Conservation (phyloP, 2,329 filamentous ascomycete species). For the Arthrocladium fulminans region DNA sequence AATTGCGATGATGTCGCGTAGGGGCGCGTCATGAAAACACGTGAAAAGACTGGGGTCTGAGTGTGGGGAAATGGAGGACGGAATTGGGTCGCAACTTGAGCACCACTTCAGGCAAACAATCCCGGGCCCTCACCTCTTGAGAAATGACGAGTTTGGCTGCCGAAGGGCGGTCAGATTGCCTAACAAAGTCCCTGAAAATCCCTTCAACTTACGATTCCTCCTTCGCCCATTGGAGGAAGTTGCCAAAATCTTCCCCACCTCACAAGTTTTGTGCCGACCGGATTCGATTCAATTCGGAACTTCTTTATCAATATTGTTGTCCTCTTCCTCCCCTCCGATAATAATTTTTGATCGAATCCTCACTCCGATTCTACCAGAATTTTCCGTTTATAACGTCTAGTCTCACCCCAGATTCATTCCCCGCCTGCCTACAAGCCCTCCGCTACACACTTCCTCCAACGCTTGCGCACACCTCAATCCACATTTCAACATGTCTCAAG, state of each 20-base stretch:
- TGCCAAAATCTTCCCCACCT: not conserved
- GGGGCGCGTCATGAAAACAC: slow-evolving; percentile 6
- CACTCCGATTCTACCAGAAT: too few relatives aligned
- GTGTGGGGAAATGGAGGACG: not conserved
- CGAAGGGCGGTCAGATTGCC: slow-evolving; percentile 1
- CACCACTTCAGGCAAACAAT: not conserved
- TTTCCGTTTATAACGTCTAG: too few relatives aligned
- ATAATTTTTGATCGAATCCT: too few relatives aligned
- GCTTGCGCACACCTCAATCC: slow-evolving; percentile 9
- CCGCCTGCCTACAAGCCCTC: not conserved
- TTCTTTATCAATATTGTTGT: not conserved
- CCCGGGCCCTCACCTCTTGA: not conserved
- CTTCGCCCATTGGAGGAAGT: not conserved
- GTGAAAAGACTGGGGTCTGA: not conserved
- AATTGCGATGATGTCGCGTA: not conserved
- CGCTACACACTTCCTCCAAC: not conserved
- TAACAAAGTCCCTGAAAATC: slow-evolving; percentile 1
- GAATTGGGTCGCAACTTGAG: slow-evolving; percentile 5
- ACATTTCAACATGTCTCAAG: slow-evolving; percentile 40
- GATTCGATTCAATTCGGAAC: too few relatives aligned
- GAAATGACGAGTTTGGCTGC: not conserved
- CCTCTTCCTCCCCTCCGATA: not conserved
- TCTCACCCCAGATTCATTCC: not conserved
- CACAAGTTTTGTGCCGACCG: slow-evolving; percentile 1
- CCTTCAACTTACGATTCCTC: slow-evolving; percentile 1